A percentile compares a stretch with the other conserved stretches of the same genome.
These are phyloP conservation scores for Coprinopsis marcescibilis DNA, from an alignment of 768 basidiomycete genomes.

Conservation along the genomic window DNA sequence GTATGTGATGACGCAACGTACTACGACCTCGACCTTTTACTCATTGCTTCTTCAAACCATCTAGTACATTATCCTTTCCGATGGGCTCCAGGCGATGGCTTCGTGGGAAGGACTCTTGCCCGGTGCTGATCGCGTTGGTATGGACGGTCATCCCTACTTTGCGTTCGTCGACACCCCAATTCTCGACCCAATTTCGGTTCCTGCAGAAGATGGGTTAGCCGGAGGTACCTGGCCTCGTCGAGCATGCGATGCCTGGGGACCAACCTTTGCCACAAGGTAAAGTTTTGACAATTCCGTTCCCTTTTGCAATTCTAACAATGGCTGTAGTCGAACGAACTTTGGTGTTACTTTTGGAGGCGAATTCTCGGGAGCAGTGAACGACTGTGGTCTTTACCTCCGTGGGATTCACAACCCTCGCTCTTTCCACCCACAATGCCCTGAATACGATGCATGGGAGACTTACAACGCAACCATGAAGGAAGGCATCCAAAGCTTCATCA, in stretches of 20 bases:
- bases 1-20: too few relatives aligned
- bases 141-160: conserved; percentile 69
- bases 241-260: conserved; percentile 27
- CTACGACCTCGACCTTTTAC: too few relatives aligned
- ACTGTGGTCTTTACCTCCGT: conserved; percentile 35
- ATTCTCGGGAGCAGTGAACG: conserved; percentile 57
- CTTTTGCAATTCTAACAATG: too few relatives aligned
- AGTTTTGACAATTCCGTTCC: conserved; percentile 19
- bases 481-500: conserved; percentile 47
- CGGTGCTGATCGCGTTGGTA: conserved; percentile 42
- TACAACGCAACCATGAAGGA: conserved; percentile 39
- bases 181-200: conserved; percentile 28
- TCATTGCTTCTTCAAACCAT: too few relatives aligned
- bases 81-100: conserved; percentile 35
- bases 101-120: conserved; percentile 23
- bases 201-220: conserved; percentile 24
- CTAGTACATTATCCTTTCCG: conserved; percentile 44
- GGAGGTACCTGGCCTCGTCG: conserved; percentile 26
- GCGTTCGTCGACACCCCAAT: conserved; percentile 39
- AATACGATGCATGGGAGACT: conserved; percentile 41
- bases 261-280: conserved; percentile 44
- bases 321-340: conserved; percentile 37
- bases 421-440: conserved; percentile 30
- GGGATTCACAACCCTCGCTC: conserved; percentile 22
- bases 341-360: conserved; percentile 69